Evolutionary conservation across 345 rosid species (phyloP), one percentile per base, ranked within the genome.

Genomic region (Cardiospermum halicacabum): DNA sequence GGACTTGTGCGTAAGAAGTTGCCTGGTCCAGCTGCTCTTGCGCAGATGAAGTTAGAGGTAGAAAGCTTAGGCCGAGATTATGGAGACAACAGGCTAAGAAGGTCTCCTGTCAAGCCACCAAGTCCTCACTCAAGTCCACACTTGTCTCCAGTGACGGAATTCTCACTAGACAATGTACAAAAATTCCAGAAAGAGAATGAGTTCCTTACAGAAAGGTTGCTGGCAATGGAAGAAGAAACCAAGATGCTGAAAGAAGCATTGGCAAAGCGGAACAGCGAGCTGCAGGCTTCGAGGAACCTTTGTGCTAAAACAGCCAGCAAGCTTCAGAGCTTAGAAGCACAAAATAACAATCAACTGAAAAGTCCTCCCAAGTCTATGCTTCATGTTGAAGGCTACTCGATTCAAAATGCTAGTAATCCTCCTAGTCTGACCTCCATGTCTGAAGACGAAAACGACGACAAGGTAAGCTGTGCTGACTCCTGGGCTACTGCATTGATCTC

Each of bases 1-100:
- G 85, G 93, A 54, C 78, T 94, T 28, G 96, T 94, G 58, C 78
- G 97, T 74, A 94, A 91, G 81, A 94, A 88, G 82, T 82, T 94
- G 71, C 99, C 99, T 0, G 99, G 99, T 74, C 97, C 99, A 66
- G 99, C 97, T 56, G 99, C 99, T 34, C 86, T 94, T 64, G 99
- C 99, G 19, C 97, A 94, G 67, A 94, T 91, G 99, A 94, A 91
- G 87, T 66, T 84, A 66, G 99, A 94, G 74, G 97, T 91, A 69
- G 99, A 94, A 76, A 91, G 74, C 77, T 79, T 91, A 74, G 96
- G 96, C 34, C 73, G 81, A 63, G 96, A 85, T 36, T 87, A 80
- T 65, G 97, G 85, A 64, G 99, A 90, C 26, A 69, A 85, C 61
- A 76, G 87, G 42, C 72, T 77, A 10, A 87, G 81, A 71, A 83